Base-by-base conservation (phyloP, 2,329 filamentous ascomycete species). In the Neophaeococcomyces mojaviensis region DNA sequence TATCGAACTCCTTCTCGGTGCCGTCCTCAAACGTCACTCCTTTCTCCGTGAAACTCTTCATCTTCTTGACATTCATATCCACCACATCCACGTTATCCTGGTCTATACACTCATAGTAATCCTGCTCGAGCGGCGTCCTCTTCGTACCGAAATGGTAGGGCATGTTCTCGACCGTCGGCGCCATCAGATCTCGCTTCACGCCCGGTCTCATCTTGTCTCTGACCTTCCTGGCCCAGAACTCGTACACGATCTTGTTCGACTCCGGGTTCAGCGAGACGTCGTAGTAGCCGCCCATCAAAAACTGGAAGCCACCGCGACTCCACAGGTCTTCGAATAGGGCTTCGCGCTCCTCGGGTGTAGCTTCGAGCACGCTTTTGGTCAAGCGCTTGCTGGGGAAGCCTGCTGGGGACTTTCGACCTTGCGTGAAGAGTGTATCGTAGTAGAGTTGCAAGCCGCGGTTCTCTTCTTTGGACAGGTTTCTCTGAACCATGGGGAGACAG, bases 401-500 rank as follows among this genome's bases (percentile, higher is more conserved):
- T 1, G 69, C 74, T 52, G 77, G 80, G 31, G 61, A 74, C n/a
- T 59, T 71, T 15, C 59, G 48, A 2, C 79, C 73, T 28, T 66
- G 60, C 16, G 63, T 62, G 59, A 79, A 83, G 1, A 84, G 64
- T 38, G 72, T 64, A 36, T 78, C 76, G 31, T 58, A 62, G 9
- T 51, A 53, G 52, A 75, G 71, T 2, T 57, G 56, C 16, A 74
- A 62, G 3, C 74, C 62, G 54, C 81, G 73, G 50, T 77, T 71
- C 48, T 71, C 74, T 46, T 71, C 67, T 5, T 58, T 58, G 1
- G 67, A 69, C 30, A 81, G 59, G 0, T 64, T 45, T 2, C 65
- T 63, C 48, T 76, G 70, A 1, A 69, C 65, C 78, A 85, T 82
- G 0, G 79, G 79, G 1, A 84, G 56, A 1, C 76, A 77, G 4